Conservation (phyloP, 2,329 filamentous ascomycete species). For the Escovopsis sp. region DNA sequence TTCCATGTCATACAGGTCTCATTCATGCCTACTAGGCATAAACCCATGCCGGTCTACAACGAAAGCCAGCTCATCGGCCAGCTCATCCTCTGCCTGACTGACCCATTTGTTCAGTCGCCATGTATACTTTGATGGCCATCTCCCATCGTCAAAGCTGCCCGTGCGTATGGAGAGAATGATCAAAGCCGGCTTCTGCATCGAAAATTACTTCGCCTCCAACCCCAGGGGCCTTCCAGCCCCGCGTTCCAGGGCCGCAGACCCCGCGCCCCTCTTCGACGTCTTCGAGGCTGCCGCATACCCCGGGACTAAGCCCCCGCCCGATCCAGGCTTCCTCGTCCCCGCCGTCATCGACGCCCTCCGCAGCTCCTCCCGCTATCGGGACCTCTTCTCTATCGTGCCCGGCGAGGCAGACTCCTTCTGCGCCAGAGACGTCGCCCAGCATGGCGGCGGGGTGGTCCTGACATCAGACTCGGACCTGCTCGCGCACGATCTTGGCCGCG, state of each 20-base stretch:
- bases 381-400: constrained; percentile 44
- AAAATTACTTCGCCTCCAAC: constrained; percentile 25
- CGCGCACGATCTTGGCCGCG: constrained; percentile 53
- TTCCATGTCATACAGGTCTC: no score
- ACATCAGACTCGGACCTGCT: constrained; percentile 83
- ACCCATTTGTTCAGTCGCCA: no score
- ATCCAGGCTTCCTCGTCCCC: constrained; percentile 61
- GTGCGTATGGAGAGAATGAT: constrained; percentile 47
- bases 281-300: constrained; percentile 12
- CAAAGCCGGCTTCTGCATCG: constrained; percentile 39
- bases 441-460: constrained; percentile 42
- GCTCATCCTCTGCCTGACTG: no score
- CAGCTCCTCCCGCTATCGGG: constrained; percentile 24
- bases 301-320: constrained; percentile 21
- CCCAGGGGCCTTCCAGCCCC: constrained; percentile 11
- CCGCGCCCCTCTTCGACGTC: constrained; percentile 5
- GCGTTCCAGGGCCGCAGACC: constrained; percentile 6
- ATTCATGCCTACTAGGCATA: no score
- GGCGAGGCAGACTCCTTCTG: constrained; percentile 80
- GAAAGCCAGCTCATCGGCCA: no score
- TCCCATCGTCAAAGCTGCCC: constrained; percentile 51
- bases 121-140: constrained; percentile 75
- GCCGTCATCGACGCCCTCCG: constrained; percentile 57
- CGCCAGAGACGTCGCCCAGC: constrained; percentile 42
- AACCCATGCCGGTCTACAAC: no score